Evolutionary conservation across 2,329 filamentous ascomycete species (phyloP), one percentile per base, ranked within the genome.

Genomic region (Ceratocystis colombiana): DNA sequence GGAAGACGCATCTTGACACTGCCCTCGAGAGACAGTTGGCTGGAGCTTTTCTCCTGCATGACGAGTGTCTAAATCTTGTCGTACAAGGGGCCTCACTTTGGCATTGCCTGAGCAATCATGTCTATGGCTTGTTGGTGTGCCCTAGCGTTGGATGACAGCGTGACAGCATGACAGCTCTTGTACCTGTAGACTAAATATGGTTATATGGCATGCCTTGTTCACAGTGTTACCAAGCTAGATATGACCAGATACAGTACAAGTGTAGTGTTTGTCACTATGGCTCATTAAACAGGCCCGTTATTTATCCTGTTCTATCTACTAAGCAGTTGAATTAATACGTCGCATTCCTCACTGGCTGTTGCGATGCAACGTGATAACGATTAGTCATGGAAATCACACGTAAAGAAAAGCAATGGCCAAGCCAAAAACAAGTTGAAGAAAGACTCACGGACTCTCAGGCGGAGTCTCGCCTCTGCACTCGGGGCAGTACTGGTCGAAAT

Each of bases 401-500:
- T 17, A 30, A 41, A 64, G 41, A 61, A 22, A 45, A 61, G 25
- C 15, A 46, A 64, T 22, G 15, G 17, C 15, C 7, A 64, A 53
- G 25, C 12, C 25, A 33, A 45, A 7, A 15, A 12, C 17, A 28
- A 33, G 12, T 41, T 41, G 37, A 41, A 41, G 37, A 41, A 41
- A 41, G 37, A 25, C 33, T 68, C 33, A 68, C 55, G 64, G 64
- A 55, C 64, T 68, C 61, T 68, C 67, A 12, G 67, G 67, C 20
- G 67, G 67, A 44, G 67, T 68, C 45, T 68, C 67, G n/a, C 67
- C 67, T 33, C 41, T 46, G 45, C 64, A 68, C 61, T 68, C 50
- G 28, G 64, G 50, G 53, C 67, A 68, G 44, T 64, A 53, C 55
- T 66, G 48, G 25, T 44, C 28, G 30, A 64, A 61, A 37, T 68